Conservation (phyloP, 208 protist genomes). For the Spongospora subterranea region DNA sequence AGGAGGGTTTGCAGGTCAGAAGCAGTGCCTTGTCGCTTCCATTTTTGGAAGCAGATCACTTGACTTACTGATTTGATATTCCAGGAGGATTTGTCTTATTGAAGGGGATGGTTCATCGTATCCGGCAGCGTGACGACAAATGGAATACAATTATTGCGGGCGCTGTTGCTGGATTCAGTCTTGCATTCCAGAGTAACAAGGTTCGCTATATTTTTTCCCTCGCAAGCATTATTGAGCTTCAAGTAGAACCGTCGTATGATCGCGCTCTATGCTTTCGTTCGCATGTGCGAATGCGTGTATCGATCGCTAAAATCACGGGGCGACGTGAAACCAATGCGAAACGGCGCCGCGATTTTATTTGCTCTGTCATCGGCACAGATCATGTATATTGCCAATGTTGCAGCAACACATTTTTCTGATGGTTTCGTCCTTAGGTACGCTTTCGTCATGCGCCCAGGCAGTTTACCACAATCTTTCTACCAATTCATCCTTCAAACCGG, state of each 20-base stretch:
- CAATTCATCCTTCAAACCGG: constrained; percentile 41
- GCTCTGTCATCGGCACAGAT: constrained; percentile 43
- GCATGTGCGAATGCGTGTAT: constrained; percentile 48
- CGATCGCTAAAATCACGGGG: background rate
- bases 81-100: constrained; percentile 31
- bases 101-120: background rate
- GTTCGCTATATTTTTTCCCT: background rate
- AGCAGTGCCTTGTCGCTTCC: background rate
- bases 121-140: background rate
- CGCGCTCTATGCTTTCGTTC: constrained; percentile 39
- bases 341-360: constrained; percentile 26
- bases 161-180: constrained; percentile 19
- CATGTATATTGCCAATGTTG: background rate
- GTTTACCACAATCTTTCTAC: background rate
- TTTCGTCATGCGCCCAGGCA: constrained; percentile 16
- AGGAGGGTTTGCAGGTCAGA: constrained; percentile 9
- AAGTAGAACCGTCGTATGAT: constrained; percentile 27
- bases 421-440: constrained; percentile 19
- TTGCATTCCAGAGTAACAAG: constrained; percentile 15
- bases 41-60: background rate
- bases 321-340: background rate
- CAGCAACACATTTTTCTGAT: background rate
- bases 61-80: background rate
- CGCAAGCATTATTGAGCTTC: background rate
- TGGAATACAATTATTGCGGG: constrained; percentile 2